phyloP scores from a whole-genome alignment of 2,329 filamentous ascomycete species.

The Drechslerella stenobrocha region DNA sequence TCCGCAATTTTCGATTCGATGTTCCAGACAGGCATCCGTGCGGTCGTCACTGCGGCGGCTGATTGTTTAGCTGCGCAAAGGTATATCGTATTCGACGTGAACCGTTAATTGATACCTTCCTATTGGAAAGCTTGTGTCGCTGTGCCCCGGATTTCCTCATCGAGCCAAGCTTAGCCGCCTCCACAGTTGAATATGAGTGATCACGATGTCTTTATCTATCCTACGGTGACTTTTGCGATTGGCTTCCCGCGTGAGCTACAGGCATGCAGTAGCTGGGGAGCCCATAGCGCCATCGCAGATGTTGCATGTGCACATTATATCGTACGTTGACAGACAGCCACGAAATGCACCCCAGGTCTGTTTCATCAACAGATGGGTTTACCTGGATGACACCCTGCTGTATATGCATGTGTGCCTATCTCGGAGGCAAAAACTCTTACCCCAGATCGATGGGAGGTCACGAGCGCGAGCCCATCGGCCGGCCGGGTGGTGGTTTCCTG shows the following conservation, averaged over 20 bases:
- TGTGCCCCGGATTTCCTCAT: slow-evolving; percentile 27
- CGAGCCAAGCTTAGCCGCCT: slow-evolving; percentile 31
- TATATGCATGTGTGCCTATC: not conserved
- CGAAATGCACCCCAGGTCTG: not conserved
- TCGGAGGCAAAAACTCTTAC: not conserved
- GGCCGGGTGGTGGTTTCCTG: not conserved
- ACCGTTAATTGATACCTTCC: not conserved
- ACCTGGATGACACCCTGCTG: not conserved
- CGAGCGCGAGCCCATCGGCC: not conserved
- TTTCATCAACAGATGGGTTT: not conserved
- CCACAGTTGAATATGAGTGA: slow-evolving; percentile 8
- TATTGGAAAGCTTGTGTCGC: not conserved
- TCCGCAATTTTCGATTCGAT: slow-evolving; percentile 12
- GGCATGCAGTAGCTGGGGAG: not conserved
- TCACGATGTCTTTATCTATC: slow-evolving; percentile 18
- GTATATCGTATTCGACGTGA: not conserved
- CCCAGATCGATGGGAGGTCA: not conserved
- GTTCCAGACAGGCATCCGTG: not conserved
- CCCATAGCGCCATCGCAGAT: not conserved
- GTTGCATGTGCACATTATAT: not conserved
- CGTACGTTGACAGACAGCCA: not conserved
- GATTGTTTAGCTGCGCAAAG: no score
- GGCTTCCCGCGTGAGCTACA: not conserved
- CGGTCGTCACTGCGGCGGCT: not conserved
- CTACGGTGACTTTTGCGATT: slow-evolving; percentile 36